These are phyloP conservation scores for Mycena vulgaris DNA, from an alignment of 768 basidiomycete genomes.

Conservation along the genomic window DNA sequence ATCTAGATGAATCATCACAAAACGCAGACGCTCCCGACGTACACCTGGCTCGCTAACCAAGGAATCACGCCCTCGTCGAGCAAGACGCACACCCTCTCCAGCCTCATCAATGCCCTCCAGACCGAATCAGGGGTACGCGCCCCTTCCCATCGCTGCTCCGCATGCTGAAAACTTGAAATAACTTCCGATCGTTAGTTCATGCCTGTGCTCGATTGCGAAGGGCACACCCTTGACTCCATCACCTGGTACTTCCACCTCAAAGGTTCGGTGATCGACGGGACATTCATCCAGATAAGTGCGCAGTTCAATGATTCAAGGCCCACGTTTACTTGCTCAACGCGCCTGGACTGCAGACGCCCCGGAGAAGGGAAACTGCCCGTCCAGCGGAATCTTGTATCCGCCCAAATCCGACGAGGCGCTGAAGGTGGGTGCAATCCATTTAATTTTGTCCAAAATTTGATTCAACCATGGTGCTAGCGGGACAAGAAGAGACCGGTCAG, in stretches of 20 bases:
- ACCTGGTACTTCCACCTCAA: constrained; percentile 71
- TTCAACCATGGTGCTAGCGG: not conserved
- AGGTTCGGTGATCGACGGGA: constrained; percentile 70
- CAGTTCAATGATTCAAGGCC: not conserved
- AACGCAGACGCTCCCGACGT: constrained; percentile 66
- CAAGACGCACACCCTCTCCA: constrained; percentile 59
- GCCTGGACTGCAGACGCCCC: constrained; percentile 58
- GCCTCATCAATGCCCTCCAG: constrained; percentile 59
- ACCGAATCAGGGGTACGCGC: constrained; percentile 51
- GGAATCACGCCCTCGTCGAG: constrained; percentile 67
- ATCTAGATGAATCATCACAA: not conserved
- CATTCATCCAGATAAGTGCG: constrained; percentile 64
- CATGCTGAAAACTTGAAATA: not conserved
- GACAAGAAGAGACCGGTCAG: constrained; percentile 15
- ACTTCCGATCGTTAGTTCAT: constrained; percentile 53
- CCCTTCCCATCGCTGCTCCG: not conserved
- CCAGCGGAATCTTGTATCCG: constrained; percentile 63
- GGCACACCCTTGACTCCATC: constrained; percentile 56
- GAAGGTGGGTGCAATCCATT: constrained; percentile 1
- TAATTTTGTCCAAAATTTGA: not conserved
- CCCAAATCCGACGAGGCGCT: constrained; percentile 53
- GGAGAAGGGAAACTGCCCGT: constrained; percentile 55
- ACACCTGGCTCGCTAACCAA: constrained; percentile 64
- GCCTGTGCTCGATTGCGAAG: constrained; percentile 63
- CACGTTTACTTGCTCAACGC: not conserved